Evolutionary conservation across 1,284 basidiomycete species (phyloP).

Genomic region (Inonotus obliquus): DNA sequence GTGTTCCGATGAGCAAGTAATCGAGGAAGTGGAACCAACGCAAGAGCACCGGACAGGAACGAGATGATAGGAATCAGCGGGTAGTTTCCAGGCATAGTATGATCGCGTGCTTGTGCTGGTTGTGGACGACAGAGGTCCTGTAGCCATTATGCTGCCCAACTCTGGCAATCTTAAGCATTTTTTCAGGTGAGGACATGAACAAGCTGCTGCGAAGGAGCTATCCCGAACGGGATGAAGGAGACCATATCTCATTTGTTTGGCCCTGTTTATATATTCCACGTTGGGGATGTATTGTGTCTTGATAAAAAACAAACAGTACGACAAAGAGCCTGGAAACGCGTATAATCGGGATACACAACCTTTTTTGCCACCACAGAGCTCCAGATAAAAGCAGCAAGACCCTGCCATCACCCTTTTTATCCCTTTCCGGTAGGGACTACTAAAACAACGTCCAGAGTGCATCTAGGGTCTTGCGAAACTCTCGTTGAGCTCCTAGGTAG

Average conservation of each 20-base stretch:
- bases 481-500: too few species aligned
- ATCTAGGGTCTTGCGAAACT: too few species aligned
- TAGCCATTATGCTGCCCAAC: too few species aligned
- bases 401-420: too few species aligned
- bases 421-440: too few species aligned
- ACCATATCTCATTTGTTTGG: not conserved
- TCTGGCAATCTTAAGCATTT: too few species aligned
- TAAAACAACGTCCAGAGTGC: too few species aligned
- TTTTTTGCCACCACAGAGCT: too few species aligned
- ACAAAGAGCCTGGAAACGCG: not conserved
- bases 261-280: not conserved
- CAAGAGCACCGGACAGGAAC: not conserved
- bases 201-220: too few species aligned
- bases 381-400: too few species aligned
- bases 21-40: conserved; percentile 30
- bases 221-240: too few species aligned
- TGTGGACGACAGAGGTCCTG: not conserved
- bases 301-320: not conserved
- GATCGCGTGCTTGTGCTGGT: not conserved
- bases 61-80: not conserved
- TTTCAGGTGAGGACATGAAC: too few species aligned
- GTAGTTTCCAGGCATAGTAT: not conserved
- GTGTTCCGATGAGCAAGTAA: conserved; percentile 53
- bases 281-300: not conserved
- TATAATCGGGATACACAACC: not conserved